These are phyloP conservation scores for Penicillium flavigenum DNA, from an alignment of 495 filamentous ascomycete species.

Conservation along the genomic window DNA sequence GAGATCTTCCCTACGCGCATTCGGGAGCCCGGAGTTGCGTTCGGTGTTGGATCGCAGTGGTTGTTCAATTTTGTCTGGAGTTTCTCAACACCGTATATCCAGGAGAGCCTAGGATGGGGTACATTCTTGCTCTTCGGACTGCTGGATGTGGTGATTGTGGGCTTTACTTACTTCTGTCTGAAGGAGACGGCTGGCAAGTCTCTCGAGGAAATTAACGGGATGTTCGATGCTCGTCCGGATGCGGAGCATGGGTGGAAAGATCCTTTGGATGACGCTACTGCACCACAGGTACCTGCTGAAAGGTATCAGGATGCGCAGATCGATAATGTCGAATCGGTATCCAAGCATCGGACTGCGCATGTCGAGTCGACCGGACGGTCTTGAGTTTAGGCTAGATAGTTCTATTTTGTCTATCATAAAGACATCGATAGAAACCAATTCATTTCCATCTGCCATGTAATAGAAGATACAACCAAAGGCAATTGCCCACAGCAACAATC, in stretches of 20 bases:
- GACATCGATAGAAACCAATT: not conserved
- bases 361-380: conserved; percentile 21
- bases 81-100: conserved; percentile 52
- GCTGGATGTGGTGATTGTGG: conserved; percentile 39
- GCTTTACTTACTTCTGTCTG: conserved; percentile 46
- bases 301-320: conserved; percentile 6
- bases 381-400: conserved; percentile 14
- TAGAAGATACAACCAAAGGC: conserved; percentile 3
- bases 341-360: conserved; percentile 14
- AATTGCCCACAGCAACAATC: conserved; percentile 1
- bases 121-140: conserved; percentile 51
- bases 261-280: conserved; percentile 1
- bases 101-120: conserved; percentile 46
- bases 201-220: conserved; percentile 66
- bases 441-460: conserved; percentile 9
- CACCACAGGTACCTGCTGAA: not conserved
- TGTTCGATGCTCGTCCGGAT: conserved; percentile 51
- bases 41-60: conserved; percentile 52
- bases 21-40: conserved; percentile 49
- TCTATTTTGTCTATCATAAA: not conserved
- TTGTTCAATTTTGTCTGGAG: conserved; percentile 55
- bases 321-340: conserved; percentile 10
- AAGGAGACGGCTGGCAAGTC: conserved; percentile 68
- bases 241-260: conserved; percentile 23
- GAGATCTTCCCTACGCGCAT: conserved; percentile 54